Conservation (phyloP, 176 grass and related monocot species). For the Cocos nucifera region DNA sequence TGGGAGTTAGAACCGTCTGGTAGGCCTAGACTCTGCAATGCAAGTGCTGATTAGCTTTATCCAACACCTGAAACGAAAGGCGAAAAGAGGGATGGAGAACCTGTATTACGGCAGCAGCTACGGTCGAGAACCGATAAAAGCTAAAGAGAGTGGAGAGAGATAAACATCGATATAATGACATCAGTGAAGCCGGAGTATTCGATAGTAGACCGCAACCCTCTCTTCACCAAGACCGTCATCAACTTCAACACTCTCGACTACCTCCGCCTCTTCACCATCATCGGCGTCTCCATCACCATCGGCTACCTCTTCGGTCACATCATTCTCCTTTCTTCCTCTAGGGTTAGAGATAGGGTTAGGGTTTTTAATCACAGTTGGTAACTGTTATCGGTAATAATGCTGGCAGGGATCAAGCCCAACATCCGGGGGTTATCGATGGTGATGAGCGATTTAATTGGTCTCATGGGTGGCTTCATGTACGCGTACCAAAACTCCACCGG, state of each 20-base stretch:
- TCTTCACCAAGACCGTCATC: slow-evolving; percentile 80
- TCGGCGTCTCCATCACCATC: slow-evolving; percentile 77
- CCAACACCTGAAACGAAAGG: no score
- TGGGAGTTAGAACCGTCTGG: no score
- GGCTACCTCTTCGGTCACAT: slow-evolving; percentile 74
- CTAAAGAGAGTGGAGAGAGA: slow-evolving; percentile 6
- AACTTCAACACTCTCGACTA: slow-evolving; percentile 91
- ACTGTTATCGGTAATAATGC: background rate
- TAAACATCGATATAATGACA: slow-evolving; percentile 91
- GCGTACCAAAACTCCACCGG: slow-evolving; percentile 94
- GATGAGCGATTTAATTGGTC: slow-evolving; percentile 70
- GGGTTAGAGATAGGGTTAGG: no score
- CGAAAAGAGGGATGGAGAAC: no score
- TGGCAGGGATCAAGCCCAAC: slow-evolving; percentile 84
- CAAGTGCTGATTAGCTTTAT: no score
- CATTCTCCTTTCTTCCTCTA: no score
- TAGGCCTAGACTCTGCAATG: no score
- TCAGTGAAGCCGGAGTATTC: slow-evolving; percentile 84
- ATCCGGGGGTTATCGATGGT: slow-evolving; percentile 95
- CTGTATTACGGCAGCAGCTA: no score
- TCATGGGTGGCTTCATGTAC: slow-evolving; percentile 94
- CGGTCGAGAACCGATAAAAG: no score
- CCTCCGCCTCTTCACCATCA: slow-evolving; percentile 86
- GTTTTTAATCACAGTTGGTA: background rate
- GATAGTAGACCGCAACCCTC: slow-evolving; percentile 73